Base-by-base conservation (phyloP, 1,284 basidiomycete genomes). In the Melampsora larici-populina region DNA sequence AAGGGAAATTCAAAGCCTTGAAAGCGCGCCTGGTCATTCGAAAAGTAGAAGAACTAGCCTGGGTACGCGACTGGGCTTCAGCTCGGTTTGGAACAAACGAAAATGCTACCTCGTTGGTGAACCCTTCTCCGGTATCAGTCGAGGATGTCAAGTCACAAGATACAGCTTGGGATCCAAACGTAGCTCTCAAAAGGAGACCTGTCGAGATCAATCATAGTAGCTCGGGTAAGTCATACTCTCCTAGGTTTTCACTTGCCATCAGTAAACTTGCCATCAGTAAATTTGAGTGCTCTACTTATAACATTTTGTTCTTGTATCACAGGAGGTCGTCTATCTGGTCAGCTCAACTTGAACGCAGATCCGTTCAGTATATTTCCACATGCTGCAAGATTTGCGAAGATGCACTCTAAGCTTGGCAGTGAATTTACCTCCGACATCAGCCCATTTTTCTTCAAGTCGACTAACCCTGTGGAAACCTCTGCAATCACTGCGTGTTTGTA, bases 401-500 rank as follows among this genome's bases (percentile, higher is more conserved):
- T 76, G 21, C 58, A 76, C 66, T 62, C 74, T 21, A 76, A 76
- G 66, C 67, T 66, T 43, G 74, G 58, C 24, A n/a, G 29, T n/a
- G 64, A 67, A 24, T 68, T 69, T 36, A 62, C 74, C n/a, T 64
- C 66, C 36, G 66, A 76, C 24, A 36, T 63, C 6, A 76, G 48
- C n/a, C 74, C 74, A 1, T 51, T 76, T 49, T 63, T 76, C 24
- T 76, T 76, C 43, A 26, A 76, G 49, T 31, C 62, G 24, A 76
- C 74, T 31, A 11, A 69, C 15, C 24, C 4, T 24, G 48, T 69
- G 21, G 33, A 51, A 9, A 11, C 26, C 15, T 26, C 60, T 46
- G 55, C 65, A n/a, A 76, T 76, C 65, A 83, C 82, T 1, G 82
- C 82, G 26, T 82, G 81, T 58, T 71, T 82, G n/a, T 83, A 82